These are phyloP conservation scores for Nasturtium officinale DNA, from an alignment of 345 rosid species.

Conservation along the genomic window DNA sequence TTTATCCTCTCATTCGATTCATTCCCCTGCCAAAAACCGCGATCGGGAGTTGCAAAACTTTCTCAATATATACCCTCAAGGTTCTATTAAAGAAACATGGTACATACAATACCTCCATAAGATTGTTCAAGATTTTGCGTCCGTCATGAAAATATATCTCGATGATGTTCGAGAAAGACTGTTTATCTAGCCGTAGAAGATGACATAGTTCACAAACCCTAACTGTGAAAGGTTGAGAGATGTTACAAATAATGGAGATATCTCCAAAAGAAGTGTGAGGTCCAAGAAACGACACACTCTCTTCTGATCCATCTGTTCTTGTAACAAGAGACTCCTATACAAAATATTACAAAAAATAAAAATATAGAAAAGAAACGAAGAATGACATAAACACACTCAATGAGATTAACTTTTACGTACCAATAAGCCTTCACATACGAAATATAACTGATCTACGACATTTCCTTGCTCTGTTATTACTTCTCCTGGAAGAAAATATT, in stretches of 20 bases:
- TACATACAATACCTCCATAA: conserved; percentile 88
- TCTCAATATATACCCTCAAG: not conserved
- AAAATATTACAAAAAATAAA: not conserved
- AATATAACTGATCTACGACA: conserved; percentile 89
- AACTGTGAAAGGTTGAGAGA: conserved; percentile 88
- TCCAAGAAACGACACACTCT: conserved; percentile 51
- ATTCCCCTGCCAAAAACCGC: conserved; percentile 56
- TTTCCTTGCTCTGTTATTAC: conserved; percentile 88
- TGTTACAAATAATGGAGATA: conserved; percentile 87
- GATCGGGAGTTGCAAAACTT: not conserved
- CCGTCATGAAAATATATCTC: conserved; percentile 94
- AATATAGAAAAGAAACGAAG: conserved; percentile 1
- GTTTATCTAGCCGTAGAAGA: conserved; percentile 89
- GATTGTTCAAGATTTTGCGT: conserved; percentile 74
- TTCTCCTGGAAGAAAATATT: conserved; percentile 96
- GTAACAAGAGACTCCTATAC: conserved; percentile 71
- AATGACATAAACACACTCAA: not conserved
- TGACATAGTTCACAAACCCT: conserved; percentile 75
- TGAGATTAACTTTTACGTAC: conserved; percentile 47
- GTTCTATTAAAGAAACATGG: not conserved
- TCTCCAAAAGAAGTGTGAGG: conserved; percentile 84
- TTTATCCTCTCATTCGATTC: conserved; percentile 68
- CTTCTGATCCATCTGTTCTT: conserved; percentile 75
- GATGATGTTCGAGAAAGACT: conserved; percentile 75
- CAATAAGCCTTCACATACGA: conserved; percentile 86